Evolutionary conservation across 108 stramenopile species (phyloP).

Genomic region (Cyclotella atomus): DNA sequence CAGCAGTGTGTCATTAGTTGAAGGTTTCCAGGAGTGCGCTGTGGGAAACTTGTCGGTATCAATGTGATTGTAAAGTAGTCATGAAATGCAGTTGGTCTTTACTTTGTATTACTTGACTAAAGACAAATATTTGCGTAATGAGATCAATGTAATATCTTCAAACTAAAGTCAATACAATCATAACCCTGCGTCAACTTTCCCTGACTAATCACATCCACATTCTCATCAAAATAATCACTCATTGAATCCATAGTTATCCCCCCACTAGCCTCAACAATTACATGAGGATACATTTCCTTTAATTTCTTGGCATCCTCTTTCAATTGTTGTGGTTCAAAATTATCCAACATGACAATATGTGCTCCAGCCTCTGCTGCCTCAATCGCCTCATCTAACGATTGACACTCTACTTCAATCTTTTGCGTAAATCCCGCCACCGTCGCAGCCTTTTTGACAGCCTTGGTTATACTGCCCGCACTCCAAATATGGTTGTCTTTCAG

Average conservation of each 20-base stretch:
- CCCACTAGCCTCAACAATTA: conserved; percentile 97
- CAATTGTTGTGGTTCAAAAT: conserved; percentile 86
- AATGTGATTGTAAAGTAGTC: too few relatives aligned
- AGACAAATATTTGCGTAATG: too few relatives aligned
- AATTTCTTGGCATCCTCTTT: conserved; percentile 80
- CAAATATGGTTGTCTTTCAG: conserved; percentile 98
- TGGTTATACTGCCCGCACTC: conserved; percentile 86
- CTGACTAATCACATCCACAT: conserved; percentile 96
- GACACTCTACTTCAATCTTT: conserved; percentile 99
- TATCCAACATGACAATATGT: conserved; percentile 98
- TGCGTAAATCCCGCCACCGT: conserved; percentile 93
- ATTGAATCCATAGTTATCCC: conserved; percentile 96
- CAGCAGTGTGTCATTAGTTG: conserved; percentile 10
- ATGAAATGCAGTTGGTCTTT: too few relatives aligned
- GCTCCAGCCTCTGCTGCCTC: conserved; percentile 94
- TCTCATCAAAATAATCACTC: conserved; percentile 76
- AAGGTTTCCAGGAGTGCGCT: neutral
- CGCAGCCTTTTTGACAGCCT: conserved; percentile 87
- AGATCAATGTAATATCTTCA: conserved; percentile 81
- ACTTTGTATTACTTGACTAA: too few relatives aligned
- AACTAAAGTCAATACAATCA: conserved; percentile 91
- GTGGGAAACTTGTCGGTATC: too few relatives aligned
- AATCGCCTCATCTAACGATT: conserved; percentile 85
- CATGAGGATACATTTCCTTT: conserved; percentile 88
- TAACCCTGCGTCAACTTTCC: conserved; percentile 99